Evolutionary conservation across 371 early-diverging fungal genomes (phyloP), one percentile per base, ranked within the genome.

Genomic region (Mortierella sp.): DNA sequence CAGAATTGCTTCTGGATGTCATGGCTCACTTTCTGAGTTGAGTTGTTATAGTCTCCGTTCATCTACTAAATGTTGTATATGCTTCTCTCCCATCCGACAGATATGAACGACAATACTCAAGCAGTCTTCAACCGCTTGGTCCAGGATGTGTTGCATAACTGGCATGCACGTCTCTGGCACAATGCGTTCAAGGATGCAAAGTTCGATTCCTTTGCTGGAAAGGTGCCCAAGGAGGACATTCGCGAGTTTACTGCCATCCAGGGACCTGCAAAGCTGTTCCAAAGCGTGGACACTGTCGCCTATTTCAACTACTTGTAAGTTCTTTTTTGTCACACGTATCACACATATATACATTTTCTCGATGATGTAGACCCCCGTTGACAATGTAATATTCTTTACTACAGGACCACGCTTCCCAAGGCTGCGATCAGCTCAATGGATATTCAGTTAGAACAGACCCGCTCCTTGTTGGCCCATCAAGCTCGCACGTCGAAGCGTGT

Each of bases 241-340:
- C 41, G 64, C 48, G 75, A 79, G 49, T 60, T 63, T 43, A 51
- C 66, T 15, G 72, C 86, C 26, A 78, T 84, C 30, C 79, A 81
- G 42, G 89, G 90, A 14, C 82, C 90, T 0, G 80, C 83, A 17
- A 81, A 79, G 55, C 44, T 90, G 31, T 88, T 84, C 62, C 83
- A 90, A 64, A 85, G 84, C 39, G 86, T 87, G 21, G 84, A 85
- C 51, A 84, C 86, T 11, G 51, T 82, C 49, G 76, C 79, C 2
- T 88, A 87, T 61, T 83, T 88, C 37, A 86, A 87, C 49, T 83
- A 84, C 30, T 48, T 86, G 82, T 84, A 82, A 81, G 84, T 64
- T n/a, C 23, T 12, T 24, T n/a, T n/a, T n/a, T n/a, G n/a, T n/a
- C n/a, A n/a, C n/a, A n/a, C n/a, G n/a, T n/a, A n/a, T n/a, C n/a